Evolutionary conservation across 225 moss, liverwort and hornwort species (phyloP), one percentile per base, ranked within the genome.

Genomic region (Thuidium tamariscinum): DNA sequence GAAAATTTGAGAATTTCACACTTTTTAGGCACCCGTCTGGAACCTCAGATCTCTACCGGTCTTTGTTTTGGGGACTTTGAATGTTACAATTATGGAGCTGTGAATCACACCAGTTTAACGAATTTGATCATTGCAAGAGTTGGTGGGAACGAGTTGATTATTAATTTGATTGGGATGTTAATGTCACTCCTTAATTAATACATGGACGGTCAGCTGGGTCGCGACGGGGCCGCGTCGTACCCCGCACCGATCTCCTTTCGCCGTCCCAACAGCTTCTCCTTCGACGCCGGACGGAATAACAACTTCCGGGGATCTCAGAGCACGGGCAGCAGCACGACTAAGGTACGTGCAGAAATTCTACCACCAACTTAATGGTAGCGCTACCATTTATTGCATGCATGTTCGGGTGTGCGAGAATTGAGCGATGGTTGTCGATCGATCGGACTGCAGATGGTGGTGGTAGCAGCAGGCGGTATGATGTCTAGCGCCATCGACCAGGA

Each of bases 141-240:
- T 41, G 42, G 41, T 79, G 19, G 57, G 36, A 37, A 67, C 25
- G 19, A 83, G 71, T 26, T 71, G 23, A 83, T 25, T 71, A 8
- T 16, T 72, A 13, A 44, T n/a, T 44, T 72, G 44, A 34, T 60
- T 60, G 48, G 44, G 26, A 83, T 84, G 20, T 84, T 42, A 73
- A 81, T 88, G 89, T 26, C 42, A 42, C 79, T 91, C 86, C 92
- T 92, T 94, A 90, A 94, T 87, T 89, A 79, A 88, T 87, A 85
- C 88, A 92, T 90, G 92, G 94, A 94, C 88, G 94, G 92, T 91
- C 92, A 94, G 91, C 90, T 94, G 85, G 94, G 94, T 87, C 91
- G 92, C 65, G 91, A 90, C 65, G 84, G 80, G 42, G 91, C 86
- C 86, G 90, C 91, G 56, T 90, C 92, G 30, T 88, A 84, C 51